Percentiles rank a stretch among this genome's conserved stretches.
These are phyloP conservation scores for Colletotrichum siamense DNA, from an alignment of 2,329 filamentous ascomycete species.

Conservation along the genomic window DNA sequence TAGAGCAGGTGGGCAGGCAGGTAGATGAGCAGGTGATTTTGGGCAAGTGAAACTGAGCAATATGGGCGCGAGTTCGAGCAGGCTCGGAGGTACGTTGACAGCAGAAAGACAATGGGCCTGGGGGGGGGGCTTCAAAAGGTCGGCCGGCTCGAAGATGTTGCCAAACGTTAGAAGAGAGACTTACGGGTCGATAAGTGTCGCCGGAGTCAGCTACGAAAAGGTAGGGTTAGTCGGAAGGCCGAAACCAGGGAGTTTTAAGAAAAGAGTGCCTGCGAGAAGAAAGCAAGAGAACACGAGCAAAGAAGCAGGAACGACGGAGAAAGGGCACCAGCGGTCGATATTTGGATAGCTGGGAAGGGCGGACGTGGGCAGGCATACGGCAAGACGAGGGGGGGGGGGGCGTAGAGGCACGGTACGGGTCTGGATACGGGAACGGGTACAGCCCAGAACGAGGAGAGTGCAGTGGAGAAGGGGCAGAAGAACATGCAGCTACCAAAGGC, in stretches of 20 bases:
- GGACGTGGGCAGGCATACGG: conserved; percentile 29
- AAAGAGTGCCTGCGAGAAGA: neutral
- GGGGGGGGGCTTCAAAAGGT: neutral
- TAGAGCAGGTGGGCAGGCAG: neutral
- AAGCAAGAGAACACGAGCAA: conserved; percentile 22
- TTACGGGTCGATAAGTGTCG: conserved; percentile 67
- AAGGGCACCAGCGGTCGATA: conserved; percentile 22
- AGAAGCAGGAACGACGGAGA: conserved; percentile 29
- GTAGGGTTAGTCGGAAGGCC: conserved; percentile 39
- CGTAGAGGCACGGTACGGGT: conserved; percentile 37
- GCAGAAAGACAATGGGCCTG: neutral
- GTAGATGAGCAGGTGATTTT: neutral
- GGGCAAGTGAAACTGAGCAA: neutral
- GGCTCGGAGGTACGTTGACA: neutral
- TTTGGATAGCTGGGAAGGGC: conserved; percentile 17
- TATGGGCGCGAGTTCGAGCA: neutral
- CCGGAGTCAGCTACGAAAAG: conserved; percentile 58
- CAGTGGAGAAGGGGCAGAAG: conserved; percentile 51
- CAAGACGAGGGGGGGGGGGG: conserved; percentile 33
- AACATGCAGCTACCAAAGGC: conserved; percentile 44
- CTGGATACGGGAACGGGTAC: conserved; percentile 34
- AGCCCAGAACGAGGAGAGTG: conserved; percentile 21
- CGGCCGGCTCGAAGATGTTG: neutral
- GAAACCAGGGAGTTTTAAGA: conserved; percentile 33
- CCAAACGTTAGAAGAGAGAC: conserved; percentile 31